Base-by-base conservation (phyloP, 441 rosid species). In the Rhodomyrtus psidioides region DNA sequence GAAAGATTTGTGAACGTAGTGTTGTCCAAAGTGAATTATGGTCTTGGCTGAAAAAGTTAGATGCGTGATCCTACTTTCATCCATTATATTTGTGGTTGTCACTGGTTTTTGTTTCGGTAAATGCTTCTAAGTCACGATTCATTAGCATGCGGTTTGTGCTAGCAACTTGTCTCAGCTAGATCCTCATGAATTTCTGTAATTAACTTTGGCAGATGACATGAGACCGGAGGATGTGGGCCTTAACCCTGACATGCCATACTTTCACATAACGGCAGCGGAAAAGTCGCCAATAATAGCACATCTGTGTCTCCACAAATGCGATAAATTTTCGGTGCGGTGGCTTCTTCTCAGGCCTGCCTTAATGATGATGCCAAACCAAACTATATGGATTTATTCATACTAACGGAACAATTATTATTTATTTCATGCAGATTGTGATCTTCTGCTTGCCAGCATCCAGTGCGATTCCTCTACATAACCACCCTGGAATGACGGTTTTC, bases 401-500 rank as follows among this genome's bases (percentile, higher is more conserved):
- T 70, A 70, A 70, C 23, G 51, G 79, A 51, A 59, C 57, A 3
- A 15, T 53, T 34, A 56, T 87, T 30, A 10, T 85, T 85, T 86
- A 57, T 54, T 83, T 79, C 26, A 90, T 54, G 84, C 93, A 97
- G 99, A 95, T 97, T 82, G 98, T 94, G 60, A 95, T 97, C 86
- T 97, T 95, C 91, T 96, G 99, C 90, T 93, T 97, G 92, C 99
- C 99, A 9, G 96, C 97, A 21, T 90, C 94, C 39, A 96, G 94
- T 76, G 97, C 92, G 84, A 92, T 97, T 89, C 99, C 99, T 3
- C 98, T 97, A 76, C 99, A 97, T 88, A 94, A 97, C 86, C 99
- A 97, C 92, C 99, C 99, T 13, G 95, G 93, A 86, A 97, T 97
- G 99, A 97, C 99, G 0, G 99, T 97, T 79, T 97, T 97, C 86